Conservation (phyloP, 2,329 filamentous ascomycete species). For the Chrysoporthe puriensis region DNA sequence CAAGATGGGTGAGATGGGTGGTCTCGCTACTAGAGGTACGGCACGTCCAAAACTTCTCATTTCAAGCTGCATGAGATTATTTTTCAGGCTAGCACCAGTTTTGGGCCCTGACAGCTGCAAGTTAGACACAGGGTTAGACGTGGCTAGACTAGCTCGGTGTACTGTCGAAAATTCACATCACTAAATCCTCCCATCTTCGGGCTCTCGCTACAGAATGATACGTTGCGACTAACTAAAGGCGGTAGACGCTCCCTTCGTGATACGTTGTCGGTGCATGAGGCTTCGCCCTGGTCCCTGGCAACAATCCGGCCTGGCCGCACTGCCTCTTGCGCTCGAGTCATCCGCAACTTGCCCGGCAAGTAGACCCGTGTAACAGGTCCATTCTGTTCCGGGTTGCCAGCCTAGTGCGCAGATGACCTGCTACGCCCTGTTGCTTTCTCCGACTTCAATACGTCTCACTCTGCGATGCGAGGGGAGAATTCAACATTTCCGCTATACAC, state of each 20-base stretch:
- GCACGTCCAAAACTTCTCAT: conserved; percentile 4
- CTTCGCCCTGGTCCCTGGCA: conserved; percentile 10
- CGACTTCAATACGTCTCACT: conserved; percentile 11
- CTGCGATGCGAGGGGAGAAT: not conserved
- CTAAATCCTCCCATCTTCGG: not conserved
- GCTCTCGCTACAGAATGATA: conserved; percentile 9
- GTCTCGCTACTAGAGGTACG: conserved; percentile 3
- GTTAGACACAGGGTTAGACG: conserved; percentile 8
- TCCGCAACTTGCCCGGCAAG: conserved; percentile 11
- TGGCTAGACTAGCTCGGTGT: conserved; percentile 10
- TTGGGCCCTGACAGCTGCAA: conserved; percentile 12
- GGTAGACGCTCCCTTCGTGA: conserved; percentile 19
- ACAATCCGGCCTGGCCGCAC: conserved; percentile 17
- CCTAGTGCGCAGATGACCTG: conserved; percentile 17
- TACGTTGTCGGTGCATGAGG: conserved; percentile 14
- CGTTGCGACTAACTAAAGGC: conserved; percentile 22
- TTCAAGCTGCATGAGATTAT: conserved; percentile 4
- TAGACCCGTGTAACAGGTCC: conserved; percentile 19
- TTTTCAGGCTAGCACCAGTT: not conserved
- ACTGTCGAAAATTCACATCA: not conserved
- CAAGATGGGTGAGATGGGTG: not conserved
- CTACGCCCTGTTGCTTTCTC: not conserved
- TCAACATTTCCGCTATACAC: conserved; percentile 3
- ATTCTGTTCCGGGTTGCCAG: conserved; percentile 13
- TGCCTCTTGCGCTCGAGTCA: conserved; percentile 21